Evolutionary conservation across 441 rosid species (phyloP).

Genomic region (Macaranga tanarius): DNA sequence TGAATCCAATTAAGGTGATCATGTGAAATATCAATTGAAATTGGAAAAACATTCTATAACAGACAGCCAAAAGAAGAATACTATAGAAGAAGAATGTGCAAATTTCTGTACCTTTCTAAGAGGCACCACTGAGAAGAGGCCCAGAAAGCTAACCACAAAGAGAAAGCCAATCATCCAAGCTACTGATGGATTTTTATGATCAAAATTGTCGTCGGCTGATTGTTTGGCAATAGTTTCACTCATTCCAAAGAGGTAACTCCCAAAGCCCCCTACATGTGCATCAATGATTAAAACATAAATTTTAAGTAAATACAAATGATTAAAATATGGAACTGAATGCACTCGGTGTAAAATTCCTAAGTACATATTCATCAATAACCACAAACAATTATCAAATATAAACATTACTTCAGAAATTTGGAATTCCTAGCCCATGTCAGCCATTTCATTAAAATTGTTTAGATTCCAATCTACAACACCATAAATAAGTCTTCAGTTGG

Average conservation of each 20-base stretch:
- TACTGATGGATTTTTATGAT: constrained; percentile 59
- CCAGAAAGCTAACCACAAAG: constrained; percentile 86
- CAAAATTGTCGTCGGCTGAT: constrained; percentile 39
- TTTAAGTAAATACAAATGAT: not conserved
- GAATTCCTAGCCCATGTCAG: too few relatives aligned
- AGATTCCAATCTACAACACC: too few relatives aligned
- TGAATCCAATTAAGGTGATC: constrained; percentile 25
- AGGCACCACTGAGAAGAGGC: constrained; percentile 89
- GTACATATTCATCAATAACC: too few relatives aligned
- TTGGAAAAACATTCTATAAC: not conserved
- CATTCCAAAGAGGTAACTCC: constrained; percentile 88
- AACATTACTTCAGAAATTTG: too few relatives aligned
- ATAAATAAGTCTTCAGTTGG: too few relatives aligned
- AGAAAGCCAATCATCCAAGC: constrained; percentile 83
- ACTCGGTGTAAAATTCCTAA: too few relatives aligned
- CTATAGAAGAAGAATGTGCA: not conserved
- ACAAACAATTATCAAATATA: too few relatives aligned
- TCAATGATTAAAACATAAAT: constrained; percentile 9
- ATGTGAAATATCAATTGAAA: not conserved
- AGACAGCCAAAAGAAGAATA: not conserved
- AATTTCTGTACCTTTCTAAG: constrained; percentile 64
- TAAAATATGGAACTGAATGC: too few relatives aligned
- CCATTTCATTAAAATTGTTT: too few relatives aligned
- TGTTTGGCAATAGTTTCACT: constrained; percentile 58
- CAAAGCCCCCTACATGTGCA: constrained; percentile 70